Percentiles rank a stretch among this genome's conserved stretches.
Evolutionary conservation across 495 filamentous ascomycete species (phyloP).

Genomic region (Rusavskia elegans): DNA sequence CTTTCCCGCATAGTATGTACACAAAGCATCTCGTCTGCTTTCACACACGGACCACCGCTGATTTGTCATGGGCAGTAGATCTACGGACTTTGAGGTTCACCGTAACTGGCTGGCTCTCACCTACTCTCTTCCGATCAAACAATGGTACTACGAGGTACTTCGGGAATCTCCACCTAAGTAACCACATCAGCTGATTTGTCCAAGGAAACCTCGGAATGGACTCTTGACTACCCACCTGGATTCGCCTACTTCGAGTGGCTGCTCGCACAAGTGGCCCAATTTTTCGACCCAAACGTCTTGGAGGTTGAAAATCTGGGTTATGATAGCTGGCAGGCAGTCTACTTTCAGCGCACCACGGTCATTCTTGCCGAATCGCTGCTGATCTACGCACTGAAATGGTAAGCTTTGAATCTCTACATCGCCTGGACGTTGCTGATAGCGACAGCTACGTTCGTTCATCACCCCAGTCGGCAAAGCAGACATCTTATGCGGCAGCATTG

Average conservation of each 20-base stretch:
- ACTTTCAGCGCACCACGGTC: conserved; percentile 80
- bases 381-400: conserved; percentile 71
- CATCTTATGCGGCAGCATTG: conserved; percentile 73
- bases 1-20: conserved; percentile 85
- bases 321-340: conserved; percentile 80
- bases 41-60: neutral
- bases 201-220: conserved; percentile 92
- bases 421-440: neutral
- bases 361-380: conserved; percentile 76
- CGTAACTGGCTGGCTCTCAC: conserved; percentile 96
- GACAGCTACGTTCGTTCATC: conserved; percentile 55
- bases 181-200: neutral
- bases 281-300: conserved; percentile 69
- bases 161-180: neutral
- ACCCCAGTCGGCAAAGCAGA: conserved; percentile 44
- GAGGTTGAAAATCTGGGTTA: conserved; percentile 66
- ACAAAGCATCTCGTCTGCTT: neutral
- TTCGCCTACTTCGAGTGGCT: conserved; percentile 95
- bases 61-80: conserved; percentile 48
- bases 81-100: conserved; percentile 98
- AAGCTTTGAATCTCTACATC: conserved; percentile 5
- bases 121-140: conserved; percentile 65
- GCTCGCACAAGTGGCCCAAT: conserved; percentile 64
- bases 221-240: conserved; percentile 94
- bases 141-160: conserved; percentile 84